phyloP scores from a whole-genome alignment of 306 rosid genomes.

The Carpinus fangiana region DNA sequence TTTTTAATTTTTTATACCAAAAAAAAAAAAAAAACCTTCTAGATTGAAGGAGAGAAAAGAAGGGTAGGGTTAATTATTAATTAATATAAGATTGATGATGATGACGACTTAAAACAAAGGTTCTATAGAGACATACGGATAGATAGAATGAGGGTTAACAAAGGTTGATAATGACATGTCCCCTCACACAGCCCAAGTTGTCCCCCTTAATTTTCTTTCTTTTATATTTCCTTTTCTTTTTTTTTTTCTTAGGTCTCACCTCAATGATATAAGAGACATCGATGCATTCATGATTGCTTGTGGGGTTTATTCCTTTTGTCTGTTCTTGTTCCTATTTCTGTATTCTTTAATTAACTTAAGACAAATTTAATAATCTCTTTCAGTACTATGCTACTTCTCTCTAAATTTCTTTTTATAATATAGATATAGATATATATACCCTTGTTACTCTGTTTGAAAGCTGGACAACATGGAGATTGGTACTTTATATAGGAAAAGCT shows the following conservation, averaged over 20 bases:
- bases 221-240: neutral
- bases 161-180: slow-evolving; percentile 52
- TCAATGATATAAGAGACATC: slow-evolving; percentile 32
- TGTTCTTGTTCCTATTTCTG: slow-evolving; percentile 32
- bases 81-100: slow-evolving; percentile 27
- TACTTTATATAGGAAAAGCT: neutral
- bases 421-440: neutral
- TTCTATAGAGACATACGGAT: neutral
- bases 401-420: neutral
- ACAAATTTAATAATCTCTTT: slow-evolving; percentile 4
- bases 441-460: neutral
- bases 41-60: slow-evolving; percentile 19
- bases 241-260: neutral
- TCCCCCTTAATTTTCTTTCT: slow-evolving; percentile 22
- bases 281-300: slow-evolving; percentile 39
- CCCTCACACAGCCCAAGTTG: slow-evolving; percentile 43
- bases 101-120: slow-evolving; percentile 15
- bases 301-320: slow-evolving; percentile 43
- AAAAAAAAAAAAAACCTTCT: slow-evolving; percentile 39
- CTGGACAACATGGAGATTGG: neutral
- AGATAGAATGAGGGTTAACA: slow-evolving; percentile 20
- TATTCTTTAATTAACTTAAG: slow-evolving; percentile 10
- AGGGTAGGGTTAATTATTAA: neutral
- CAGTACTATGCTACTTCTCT: neutral
- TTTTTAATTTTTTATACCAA: slow-evolving; percentile 4